Evolutionary conservation across 345 rosid species (phyloP).

Genomic region (Eucalyptus pauciflora): DNA sequence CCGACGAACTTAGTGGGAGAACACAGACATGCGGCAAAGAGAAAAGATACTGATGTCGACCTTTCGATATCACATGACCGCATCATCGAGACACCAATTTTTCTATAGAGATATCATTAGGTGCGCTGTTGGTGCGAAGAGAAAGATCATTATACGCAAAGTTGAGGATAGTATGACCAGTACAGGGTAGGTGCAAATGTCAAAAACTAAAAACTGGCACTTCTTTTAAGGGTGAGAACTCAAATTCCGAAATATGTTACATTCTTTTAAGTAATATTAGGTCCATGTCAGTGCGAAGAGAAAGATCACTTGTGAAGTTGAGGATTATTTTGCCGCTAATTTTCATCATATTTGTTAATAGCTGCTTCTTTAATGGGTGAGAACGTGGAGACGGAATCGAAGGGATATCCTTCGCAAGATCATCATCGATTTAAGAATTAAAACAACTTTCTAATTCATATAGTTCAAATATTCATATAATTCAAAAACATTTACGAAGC

Average conservation of each 20-base stretch:
- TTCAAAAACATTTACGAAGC: background rate
- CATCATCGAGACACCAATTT: background rate
- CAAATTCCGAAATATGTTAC: fast-evolving
- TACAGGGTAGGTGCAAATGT: fast-evolving
- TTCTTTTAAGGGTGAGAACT: background rate
- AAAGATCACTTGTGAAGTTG: background rate
- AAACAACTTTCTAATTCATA: background rate
- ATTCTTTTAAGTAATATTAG: background rate
- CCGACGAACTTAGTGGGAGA: fast-evolving
- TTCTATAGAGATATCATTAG: background rate
- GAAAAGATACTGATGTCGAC: background rate
- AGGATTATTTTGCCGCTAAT: too few species aligned
- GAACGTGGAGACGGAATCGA: background rate
- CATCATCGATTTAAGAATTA: background rate
- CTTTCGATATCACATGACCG: fast-evolving
- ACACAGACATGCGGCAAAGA: background rate
- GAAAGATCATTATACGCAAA: background rate
- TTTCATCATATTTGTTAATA: too few species aligned
- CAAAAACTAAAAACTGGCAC: background rate
- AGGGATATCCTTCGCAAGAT: background rate
- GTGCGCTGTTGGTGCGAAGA: fast-evolving
- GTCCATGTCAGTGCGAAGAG: fast-evolving
- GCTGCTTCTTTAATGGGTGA: background rate
- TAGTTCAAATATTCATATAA: too few species aligned
- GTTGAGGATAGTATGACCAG: background rate